Evolutionary conservation across 2,329 filamentous ascomycete species (phyloP).

Genomic region (Epichloe typhina): DNA sequence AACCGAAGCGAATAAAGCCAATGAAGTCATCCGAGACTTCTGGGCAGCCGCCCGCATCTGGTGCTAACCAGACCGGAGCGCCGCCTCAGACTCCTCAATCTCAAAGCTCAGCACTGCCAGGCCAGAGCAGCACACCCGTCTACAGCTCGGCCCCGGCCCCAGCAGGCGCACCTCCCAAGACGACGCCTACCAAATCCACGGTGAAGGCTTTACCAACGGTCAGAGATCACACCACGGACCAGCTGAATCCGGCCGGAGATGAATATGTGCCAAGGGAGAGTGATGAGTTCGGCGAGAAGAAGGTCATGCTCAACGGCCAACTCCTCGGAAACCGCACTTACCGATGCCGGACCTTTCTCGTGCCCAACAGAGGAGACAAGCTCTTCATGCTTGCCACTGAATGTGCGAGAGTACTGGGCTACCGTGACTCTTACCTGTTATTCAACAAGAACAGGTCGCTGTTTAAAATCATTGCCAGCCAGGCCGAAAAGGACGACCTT

Average conservation of each 20-base stretch:
- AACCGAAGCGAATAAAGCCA: slow-evolving; percentile 43
- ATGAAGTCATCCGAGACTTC: slow-evolving; percentile 51
- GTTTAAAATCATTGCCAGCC: slow-evolving; percentile 94
- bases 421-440: slow-evolving; percentile 91
- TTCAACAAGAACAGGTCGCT: slow-evolving; percentile 98
- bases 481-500: slow-evolving; percentile 90
- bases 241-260: slow-evolving; percentile 76
- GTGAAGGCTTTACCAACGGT: slow-evolving; percentile 93
- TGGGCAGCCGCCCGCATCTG: slow-evolving; percentile 35
- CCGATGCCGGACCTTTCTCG: slow-evolving; percentile 83
- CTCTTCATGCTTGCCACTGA: slow-evolving; percentile 98
- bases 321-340: slow-evolving; percentile 76
- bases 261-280: slow-evolving; percentile 91
- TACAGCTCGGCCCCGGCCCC: slow-evolving; percentile 26
- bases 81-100: slow-evolving; percentile 44
- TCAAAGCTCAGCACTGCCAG: slow-evolving; percentile 31
- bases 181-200: slow-evolving; percentile 68
- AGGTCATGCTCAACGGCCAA: slow-evolving; percentile 74
- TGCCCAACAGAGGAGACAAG: slow-evolving; percentile 82
- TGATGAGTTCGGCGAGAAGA: slow-evolving; percentile 87
- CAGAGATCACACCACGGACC: slow-evolving; percentile 91
- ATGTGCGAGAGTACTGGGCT: slow-evolving; percentile 84
- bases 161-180: slow-evolving; percentile 53
- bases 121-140: slow-evolving; percentile 26
- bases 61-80: slow-evolving; percentile 23